Evolutionary conservation across 805 yeast species (phyloP), one percentile per base, ranked within the genome.

Genomic region (Wickerhamiella parazyma): DNA sequence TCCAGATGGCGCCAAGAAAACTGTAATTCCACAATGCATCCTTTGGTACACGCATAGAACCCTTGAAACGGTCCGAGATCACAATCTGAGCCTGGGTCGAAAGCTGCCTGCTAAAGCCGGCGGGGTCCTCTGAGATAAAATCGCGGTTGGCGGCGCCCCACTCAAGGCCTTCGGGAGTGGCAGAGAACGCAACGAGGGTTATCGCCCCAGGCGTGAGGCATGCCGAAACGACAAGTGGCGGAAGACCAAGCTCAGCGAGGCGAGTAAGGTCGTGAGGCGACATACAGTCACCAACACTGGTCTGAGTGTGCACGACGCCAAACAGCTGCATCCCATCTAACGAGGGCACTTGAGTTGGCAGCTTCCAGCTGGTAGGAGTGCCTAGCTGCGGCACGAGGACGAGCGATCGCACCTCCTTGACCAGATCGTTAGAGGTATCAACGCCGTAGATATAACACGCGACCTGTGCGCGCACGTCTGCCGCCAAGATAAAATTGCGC

Each of bases 231-330:
- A 82, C 74, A 3, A 78, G 64, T 33, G 75, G 60, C 18, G 67
- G 63, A 75, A 75, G 72, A 8, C 50, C 58, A 24, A 70, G 55
- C 34, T 54, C 61, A 3, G 76, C 65, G 44, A 77, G 80, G 0
- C 75, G 71, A 2, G 80, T 69, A 12, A 84, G 73, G 50, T 89
- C 96, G 28, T 70, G 62, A 0, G 95, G 76, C 5, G 80, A 66
- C 65, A 87, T 70, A 41, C 69, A 66, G 39, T 72, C 71, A 5
- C 70, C 50, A 31, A 82, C 94, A 16, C 72, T 73, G 1, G 80
- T 69, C 58, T 80, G 85, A 0, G 96, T 83, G 57, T 89, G 96
- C n/a, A 91, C 72, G 94, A 95, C 83, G 1, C 98, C 98, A 14
- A 91, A 60, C 4, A 91, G 72, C 54, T 85, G 87, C 28, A 84